Conservation (phyloP, 2,329 filamentous ascomycete species). For the Fusarium sp. region DNA sequence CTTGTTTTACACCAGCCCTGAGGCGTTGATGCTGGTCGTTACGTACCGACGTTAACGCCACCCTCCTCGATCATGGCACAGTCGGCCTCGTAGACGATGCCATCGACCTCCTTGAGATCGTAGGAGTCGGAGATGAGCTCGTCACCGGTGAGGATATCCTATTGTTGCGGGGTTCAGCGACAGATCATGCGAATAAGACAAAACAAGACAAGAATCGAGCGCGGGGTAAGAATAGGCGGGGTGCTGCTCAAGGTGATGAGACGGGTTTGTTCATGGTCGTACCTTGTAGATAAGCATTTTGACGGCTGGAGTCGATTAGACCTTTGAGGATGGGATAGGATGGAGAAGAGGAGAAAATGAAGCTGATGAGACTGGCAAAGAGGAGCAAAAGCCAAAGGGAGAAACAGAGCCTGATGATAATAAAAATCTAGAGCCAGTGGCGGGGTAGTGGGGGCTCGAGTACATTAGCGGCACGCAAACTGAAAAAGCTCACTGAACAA, state of each 20-base stretch:
- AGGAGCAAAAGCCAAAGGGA: conserved; percentile 30
- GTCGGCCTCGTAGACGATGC: conserved; percentile 87
- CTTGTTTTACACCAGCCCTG: background rate
- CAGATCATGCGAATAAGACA: conserved; percentile 31
- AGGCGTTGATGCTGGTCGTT: background rate
- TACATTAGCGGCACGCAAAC: conserved; percentile 23
- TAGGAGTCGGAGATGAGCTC: conserved; percentile 98
- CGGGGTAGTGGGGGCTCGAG: conserved; percentile 35
- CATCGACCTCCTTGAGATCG: conserved; percentile 81
- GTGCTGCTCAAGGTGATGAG: background rate
- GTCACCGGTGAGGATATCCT: conserved; percentile 91
- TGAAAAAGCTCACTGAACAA: conserved; percentile 8
- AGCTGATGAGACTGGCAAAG: conserved; percentile 29
- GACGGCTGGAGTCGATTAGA: conserved; percentile 50
- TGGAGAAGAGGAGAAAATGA: conserved; percentile 18
- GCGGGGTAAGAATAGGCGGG: conserved; percentile 30
- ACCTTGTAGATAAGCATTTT: conserved; percentile 82
- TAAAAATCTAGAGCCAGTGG: conserved; percentile 43
- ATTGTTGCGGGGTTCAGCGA: conserved; percentile 44
- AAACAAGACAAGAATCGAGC: conserved; percentile 10
- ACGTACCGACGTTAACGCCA: conserved; percentile 76
- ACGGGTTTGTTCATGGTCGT: conserved; percentile 35
- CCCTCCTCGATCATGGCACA: conserved; percentile 89
- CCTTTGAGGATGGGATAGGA: conserved; percentile 28
- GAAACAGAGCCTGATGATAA: conserved; percentile 39